These are phyloP conservation scores for Diaporthe longicolla DNA, from an alignment of 2,329 filamentous ascomycete genomes.

Conservation along the genomic window DNA sequence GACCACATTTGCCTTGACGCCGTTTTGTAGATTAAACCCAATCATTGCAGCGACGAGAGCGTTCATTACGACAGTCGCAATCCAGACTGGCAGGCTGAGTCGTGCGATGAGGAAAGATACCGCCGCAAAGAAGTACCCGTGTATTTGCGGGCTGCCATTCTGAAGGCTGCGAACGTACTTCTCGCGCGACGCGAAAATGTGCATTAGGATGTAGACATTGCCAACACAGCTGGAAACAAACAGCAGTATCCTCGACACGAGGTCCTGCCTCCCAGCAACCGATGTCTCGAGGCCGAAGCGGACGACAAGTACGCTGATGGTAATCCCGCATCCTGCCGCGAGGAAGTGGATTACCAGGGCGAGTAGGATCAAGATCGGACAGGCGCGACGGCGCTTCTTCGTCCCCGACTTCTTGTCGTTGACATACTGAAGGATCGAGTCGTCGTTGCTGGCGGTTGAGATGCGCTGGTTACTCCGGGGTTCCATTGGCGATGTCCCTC, in stretches of 20 bases:
- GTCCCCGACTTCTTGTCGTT: neutral
- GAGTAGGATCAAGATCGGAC: conserved; percentile 23
- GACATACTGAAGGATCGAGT: conserved; percentile 8
- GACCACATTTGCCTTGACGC: conserved; percentile 34
- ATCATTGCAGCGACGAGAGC: conserved; percentile 29
- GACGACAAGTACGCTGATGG: conserved; percentile 35
- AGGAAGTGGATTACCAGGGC: conserved; percentile 21
- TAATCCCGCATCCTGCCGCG: conserved; percentile 12
- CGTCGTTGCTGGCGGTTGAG: conserved; percentile 24
- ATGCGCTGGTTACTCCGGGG: conserved; percentile 27
- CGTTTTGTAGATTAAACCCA: conserved; percentile 12
- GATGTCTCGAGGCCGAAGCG: conserved; percentile 18
- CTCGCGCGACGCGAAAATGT: conserved; percentile 35
- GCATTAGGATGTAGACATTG: conserved; percentile 39
- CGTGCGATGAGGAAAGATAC: conserved; percentile 36
- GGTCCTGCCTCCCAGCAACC: conserved; percentile 4
- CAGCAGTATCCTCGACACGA: conserved; percentile 36
- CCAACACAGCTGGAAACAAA: conserved; percentile 38
- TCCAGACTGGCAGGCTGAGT: conserved; percentile 33
- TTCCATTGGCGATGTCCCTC: conserved; percentile 34
- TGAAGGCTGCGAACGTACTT: conserved; percentile 32
- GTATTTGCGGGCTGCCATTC: conserved; percentile 31
- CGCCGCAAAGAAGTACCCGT: conserved; percentile 35
- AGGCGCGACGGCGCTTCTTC: conserved; percentile 20
- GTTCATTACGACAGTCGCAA: conserved; percentile 37